Evolutionary conservation across 257 asterid genomes (phyloP).

Genomic region (Jasminum sambac): DNA sequence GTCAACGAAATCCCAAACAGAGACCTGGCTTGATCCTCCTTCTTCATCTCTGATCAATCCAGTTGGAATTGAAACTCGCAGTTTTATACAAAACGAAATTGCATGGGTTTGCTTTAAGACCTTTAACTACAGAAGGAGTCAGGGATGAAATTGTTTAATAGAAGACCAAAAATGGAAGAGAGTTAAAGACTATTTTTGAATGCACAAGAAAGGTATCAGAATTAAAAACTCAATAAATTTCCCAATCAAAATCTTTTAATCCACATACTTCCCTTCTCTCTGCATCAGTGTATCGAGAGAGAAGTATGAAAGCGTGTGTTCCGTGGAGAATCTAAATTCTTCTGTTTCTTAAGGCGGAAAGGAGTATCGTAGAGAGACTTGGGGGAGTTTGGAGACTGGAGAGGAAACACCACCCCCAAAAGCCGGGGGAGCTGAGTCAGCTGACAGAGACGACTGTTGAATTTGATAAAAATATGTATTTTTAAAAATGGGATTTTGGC

Average conservation of each 20-base stretch:
- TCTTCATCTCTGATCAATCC: constrained; percentile 50
- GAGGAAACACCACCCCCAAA: no score
- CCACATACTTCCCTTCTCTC: no score
- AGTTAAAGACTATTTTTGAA: not conserved
- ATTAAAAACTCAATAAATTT: not conserved
- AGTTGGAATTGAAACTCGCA: constrained; percentile 5
- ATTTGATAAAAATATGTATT: no score
- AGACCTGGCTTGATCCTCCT: constrained; percentile 76
- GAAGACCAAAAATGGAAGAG: constrained; percentile 14
- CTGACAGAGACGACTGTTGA: no score
- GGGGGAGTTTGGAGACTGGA: no score
- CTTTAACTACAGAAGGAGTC: constrained; percentile 19
- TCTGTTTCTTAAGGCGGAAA: not conserved
- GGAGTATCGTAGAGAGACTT: not conserved
- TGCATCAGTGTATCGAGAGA: not conserved
- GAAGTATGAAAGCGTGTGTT: not conserved
- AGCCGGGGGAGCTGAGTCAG: no score
- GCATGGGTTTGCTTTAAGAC: constrained; percentile 37
- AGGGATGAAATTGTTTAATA: not conserved
- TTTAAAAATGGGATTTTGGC: no score
- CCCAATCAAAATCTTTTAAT: not conserved
- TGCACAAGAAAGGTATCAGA: constrained; percentile 41
- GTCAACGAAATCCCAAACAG: constrained; percentile 77
- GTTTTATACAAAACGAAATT: constrained; percentile 8
- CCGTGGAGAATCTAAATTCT: not conserved